phyloP scores from a whole-genome alignment of 208 protist species.

The Trichomonas tenax region DNA sequence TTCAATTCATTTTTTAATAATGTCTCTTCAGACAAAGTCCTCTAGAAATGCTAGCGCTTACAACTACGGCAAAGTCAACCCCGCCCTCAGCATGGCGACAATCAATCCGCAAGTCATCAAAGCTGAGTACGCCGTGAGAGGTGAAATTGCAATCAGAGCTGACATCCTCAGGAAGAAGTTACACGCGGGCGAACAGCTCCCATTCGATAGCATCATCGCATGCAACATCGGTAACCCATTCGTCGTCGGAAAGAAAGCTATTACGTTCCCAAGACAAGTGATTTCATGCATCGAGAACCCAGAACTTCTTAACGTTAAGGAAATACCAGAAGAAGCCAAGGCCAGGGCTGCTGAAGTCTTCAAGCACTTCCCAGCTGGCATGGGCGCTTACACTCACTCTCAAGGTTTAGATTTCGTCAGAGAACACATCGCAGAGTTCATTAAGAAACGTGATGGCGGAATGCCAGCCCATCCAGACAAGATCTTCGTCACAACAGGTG shows the following conservation, averaged over 20 bases:
- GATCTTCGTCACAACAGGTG: conserved; percentile 90
- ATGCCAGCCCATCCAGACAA: conserved; percentile 46
- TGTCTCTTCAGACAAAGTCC: background rate
- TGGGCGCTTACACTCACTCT: conserved; percentile 84
- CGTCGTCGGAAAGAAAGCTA: conserved; percentile 70
- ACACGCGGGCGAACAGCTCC: conserved; percentile 29
- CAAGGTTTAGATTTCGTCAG: conserved; percentile 43
- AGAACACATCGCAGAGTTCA: conserved; percentile 68
- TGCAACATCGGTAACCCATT: conserved; percentile 85
- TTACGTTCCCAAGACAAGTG: conserved; percentile 84
- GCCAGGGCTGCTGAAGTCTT: conserved; percentile 60
- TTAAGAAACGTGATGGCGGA: conserved; percentile 64
- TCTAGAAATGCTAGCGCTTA: background rate
- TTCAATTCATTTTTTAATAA: background rate
- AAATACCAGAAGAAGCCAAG: conserved; percentile 59
- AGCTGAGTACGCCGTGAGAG: conserved; percentile 63
- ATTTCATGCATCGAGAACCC: conserved; percentile 50
- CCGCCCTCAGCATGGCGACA: background rate
- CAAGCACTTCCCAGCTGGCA: background rate
- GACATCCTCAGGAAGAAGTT: conserved; percentile 42
- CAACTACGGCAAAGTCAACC: background rate
- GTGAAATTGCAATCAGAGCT: conserved; percentile 48
- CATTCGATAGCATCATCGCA: conserved; percentile 69
- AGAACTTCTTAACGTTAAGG: conserved; percentile 35
- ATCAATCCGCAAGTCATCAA: conserved; percentile 19